Conservation (phyloP, 768 basidiomycete genomes). For the Agaricus sinodeliciosus region DNA sequence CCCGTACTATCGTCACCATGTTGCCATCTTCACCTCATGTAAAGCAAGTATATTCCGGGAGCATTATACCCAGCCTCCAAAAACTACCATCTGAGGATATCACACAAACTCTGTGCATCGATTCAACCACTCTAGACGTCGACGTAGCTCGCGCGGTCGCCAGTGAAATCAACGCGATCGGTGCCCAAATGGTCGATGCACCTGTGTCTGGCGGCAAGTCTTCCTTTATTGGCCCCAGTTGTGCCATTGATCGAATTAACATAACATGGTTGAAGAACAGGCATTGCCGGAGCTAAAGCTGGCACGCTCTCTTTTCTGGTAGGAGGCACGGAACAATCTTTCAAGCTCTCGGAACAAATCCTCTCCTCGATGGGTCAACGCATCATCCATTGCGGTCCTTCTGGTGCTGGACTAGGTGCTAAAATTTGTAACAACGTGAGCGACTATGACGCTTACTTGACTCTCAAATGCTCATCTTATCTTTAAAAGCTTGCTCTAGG, state of each 20-base stretch:
- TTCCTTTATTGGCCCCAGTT: neutral
- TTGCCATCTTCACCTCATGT: conserved; percentile 91
- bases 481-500: conserved; percentile 51
- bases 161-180: conserved; percentile 37
- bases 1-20: conserved; percentile 78
- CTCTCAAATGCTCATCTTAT: conserved; percentile 8
- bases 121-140: conserved; percentile 89
- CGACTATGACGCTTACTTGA: conserved; percentile 23
- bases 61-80: conserved; percentile 59
- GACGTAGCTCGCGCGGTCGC: conserved; percentile 65
- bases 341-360: conserved; percentile 47
- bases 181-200: conserved; percentile 83
- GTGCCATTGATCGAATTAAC: neutral
- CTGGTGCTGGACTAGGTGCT: conserved; percentile 76
- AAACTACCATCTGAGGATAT: conserved; percentile 33
- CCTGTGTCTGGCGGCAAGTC: conserved; percentile 86
- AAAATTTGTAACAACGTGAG: conserved; percentile 87
- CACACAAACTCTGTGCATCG: conserved; percentile 61
- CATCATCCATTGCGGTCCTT: conserved; percentile 77
- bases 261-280: conserved; percentile 25
- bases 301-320: conserved; percentile 90
- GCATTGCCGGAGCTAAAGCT: conserved; percentile 81
- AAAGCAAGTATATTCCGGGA: conserved; percentile 62
- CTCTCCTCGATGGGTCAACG: conserved; percentile 74
- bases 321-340: conserved; percentile 63